Evolutionary conservation across 1,284 basidiomycete genomes (phyloP).

Genomic region (Melampsora americana): DNA sequence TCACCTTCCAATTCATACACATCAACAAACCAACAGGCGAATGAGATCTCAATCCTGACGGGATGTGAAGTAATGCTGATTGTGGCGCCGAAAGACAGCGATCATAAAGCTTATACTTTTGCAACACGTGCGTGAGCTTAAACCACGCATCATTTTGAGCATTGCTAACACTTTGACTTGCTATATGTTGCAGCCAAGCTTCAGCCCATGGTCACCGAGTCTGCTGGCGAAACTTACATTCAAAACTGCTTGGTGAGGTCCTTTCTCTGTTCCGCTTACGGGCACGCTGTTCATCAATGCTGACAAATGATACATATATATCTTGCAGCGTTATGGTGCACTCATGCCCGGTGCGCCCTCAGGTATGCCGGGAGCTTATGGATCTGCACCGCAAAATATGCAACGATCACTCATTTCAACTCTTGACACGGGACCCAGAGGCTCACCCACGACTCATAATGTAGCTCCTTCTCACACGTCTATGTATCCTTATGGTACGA

Average conservation of each 20-base stretch:
- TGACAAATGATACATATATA: neutral
- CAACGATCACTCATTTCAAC: constrained; percentile 11
- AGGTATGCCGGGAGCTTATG: neutral
- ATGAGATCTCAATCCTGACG: constrained; percentile 30
- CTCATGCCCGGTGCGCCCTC: constrained; percentile 28
- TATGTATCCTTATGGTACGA: constrained; percentile 6
- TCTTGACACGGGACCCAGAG: constrained; percentile 13
- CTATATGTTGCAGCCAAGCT: constrained; percentile 12
- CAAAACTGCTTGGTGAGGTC: constrained; percentile 36
- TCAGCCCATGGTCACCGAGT: constrained; percentile 20
- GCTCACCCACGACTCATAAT: constrained; percentile 12
- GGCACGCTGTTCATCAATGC: neutral
- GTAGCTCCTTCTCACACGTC: constrained; percentile 2
- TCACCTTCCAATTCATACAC: neutral
- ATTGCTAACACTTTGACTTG: neutral
- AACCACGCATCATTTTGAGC: neutral
- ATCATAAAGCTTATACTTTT: constrained; percentile 34
- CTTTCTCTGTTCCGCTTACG: neutral
- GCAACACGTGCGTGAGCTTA: constrained; percentile 19
- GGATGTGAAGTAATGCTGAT: constrained; percentile 43
- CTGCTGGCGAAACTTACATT: constrained; percentile 35
- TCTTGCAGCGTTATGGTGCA: constrained; percentile 32
- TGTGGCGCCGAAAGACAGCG: constrained; percentile 34
- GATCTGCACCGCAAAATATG: neutral
- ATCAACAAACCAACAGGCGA: constrained; percentile 1